Base-by-base conservation (phyloP, 2,329 filamentous ascomycete genomes). In the Xylariales sp. region DNA sequence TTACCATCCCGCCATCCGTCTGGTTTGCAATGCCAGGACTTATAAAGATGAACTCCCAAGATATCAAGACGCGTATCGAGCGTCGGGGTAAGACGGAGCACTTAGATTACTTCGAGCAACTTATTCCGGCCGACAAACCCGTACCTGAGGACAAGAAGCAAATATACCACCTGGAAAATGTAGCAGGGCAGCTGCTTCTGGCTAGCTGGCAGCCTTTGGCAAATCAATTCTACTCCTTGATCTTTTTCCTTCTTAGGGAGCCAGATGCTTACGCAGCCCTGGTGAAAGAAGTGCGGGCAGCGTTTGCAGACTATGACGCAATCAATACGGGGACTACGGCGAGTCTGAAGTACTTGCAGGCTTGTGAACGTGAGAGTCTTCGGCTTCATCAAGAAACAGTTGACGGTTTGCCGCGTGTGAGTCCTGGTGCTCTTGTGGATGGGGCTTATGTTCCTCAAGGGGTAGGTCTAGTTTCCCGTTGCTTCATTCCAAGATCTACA, bases 281-380 rank as follows among this genome's bases (percentile, higher is more conserved):
- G 12, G 47, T 38, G 0, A 21, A 51, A 4, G 63, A 66, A 31
- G 55, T 69, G 37, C 52, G 65, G 5, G 37, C 27, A 2, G 36
- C 46, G 1, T 62, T 65, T 45, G 22, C 19, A 1, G 46, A 29
- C 10, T 56, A 59, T 16, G 51, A 58, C 2, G 55, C 60, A 3
- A 59, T 67, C 22, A 57, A 45, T 1, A 10, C 38, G 12, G 39
- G 24, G 1, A 41, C 58, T 2, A 39, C 55, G 2, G 46, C 43
- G 3, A 43, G 58, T 3, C 44, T 64, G 3, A 38, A 47, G 3
- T 66, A 66, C 36, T 51, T 67, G 4, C 38, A 55, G 20, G 62
- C 62, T 3, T 58, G 57, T 10, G 47, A 66, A 1, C 40, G 57
- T 10, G 65, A 68, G 43, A 52, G 52, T 1, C 49, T 66, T 0